These are phyloP conservation scores for Aspergillus ostianus DNA, from an alignment of 495 filamentous ascomycete genomes.

Conservation along the genomic window DNA sequence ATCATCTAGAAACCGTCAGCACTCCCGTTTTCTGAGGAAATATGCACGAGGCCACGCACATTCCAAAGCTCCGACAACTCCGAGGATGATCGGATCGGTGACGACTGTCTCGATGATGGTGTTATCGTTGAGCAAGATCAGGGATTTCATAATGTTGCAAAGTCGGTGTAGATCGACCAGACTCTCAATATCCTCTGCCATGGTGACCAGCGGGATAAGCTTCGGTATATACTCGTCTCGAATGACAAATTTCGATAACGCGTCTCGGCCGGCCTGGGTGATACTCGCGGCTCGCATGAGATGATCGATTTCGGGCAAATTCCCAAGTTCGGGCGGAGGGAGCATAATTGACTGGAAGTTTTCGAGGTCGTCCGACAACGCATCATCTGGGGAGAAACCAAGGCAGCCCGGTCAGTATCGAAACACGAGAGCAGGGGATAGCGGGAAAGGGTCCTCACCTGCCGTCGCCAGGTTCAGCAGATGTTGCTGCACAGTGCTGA, in stretches of 20 bases:
- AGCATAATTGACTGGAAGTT: conserved; percentile 65
- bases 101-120: conserved; percentile 91
- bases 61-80: conserved; percentile 94
- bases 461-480: conserved; percentile 51
- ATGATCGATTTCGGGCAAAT: conserved; percentile 78
- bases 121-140: conserved; percentile 92
- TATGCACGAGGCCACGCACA: conserved; percentile 50
- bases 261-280: conserved; percentile 75
- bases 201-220: conserved; percentile 76
- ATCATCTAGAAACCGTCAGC: conserved; percentile 59
- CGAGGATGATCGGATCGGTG: conserved; percentile 81
- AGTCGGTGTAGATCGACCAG: conserved; percentile 80
- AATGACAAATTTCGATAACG: conserved; percentile 85
- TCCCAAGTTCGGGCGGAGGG: conserved; percentile 73
- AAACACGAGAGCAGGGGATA: conserved; percentile 8
- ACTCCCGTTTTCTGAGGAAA: conserved; percentile 10
- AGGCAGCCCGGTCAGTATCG: conserved; percentile 15
- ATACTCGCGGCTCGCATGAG: conserved; percentile 73
- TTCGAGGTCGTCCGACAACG: conserved; percentile 87
- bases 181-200: conserved; percentile 89
- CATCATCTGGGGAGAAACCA: conserved; percentile 62
- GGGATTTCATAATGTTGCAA: conserved; percentile 97
- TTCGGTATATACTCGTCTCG: conserved; percentile 82
- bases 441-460: conserved; percentile 34
- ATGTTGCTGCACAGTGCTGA: conserved; percentile 76